Conservation (phyloP, 257 asterid species). For the Schizonepeta tenuifolia region DNA sequence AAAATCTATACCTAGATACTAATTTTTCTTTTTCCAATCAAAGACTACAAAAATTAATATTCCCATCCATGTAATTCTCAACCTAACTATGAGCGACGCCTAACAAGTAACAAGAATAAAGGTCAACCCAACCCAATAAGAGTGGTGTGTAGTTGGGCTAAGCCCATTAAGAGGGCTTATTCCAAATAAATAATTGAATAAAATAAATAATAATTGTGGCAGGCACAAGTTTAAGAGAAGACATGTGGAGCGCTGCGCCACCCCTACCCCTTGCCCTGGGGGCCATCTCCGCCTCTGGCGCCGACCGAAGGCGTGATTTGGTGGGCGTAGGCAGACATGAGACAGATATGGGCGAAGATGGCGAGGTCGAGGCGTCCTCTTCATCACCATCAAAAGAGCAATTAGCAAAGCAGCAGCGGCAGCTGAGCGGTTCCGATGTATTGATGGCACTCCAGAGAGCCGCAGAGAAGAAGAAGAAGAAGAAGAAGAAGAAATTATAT, state of each 20-base stretch:
- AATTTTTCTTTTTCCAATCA: too few species aligned
- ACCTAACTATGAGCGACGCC: too few species aligned
- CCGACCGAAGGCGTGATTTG: background rate
- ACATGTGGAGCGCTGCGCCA: conserved; percentile 13
- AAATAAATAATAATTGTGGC: background rate
- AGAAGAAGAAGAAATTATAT: conserved; percentile 9
- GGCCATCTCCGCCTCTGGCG: background rate
- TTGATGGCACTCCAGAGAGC: conserved; percentile 59
- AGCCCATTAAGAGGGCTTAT: background rate
- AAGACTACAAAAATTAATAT: too few species aligned
- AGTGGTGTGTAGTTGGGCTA: background rate
- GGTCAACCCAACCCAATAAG: too few species aligned
- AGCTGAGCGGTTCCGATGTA: conserved; percentile 59
- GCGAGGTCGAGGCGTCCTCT: background rate
- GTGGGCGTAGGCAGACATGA: background rate
- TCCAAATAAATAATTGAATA: background rate
- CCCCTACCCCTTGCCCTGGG: background rate
- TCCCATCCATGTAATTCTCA: too few species aligned
- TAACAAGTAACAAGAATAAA: too few species aligned
- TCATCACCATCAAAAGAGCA: too few species aligned
- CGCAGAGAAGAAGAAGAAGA: conserved; percentile 36
- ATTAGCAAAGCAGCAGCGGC: background rate
- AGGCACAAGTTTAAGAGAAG: too few species aligned
- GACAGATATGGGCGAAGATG: background rate
- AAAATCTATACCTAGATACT: too few species aligned